Conservation (phyloP, 2,329 filamentous ascomycete species). For the Blastomyces gilchristii region DNA sequence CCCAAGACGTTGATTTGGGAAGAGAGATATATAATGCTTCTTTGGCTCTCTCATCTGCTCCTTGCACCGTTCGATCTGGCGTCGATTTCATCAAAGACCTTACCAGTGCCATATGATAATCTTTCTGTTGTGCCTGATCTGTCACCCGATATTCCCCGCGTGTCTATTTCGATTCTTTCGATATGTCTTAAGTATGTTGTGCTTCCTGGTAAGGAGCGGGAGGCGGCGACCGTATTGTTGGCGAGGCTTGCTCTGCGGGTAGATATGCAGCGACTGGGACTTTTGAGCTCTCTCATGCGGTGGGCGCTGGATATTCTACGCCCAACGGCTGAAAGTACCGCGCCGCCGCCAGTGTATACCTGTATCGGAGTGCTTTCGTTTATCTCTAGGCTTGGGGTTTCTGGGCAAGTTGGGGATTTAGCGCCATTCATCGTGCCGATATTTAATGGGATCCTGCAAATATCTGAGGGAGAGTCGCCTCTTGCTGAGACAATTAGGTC, state of each 20-base stretch:
- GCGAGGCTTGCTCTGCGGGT: conserved; percentile 71
- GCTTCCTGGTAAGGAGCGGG: conserved; percentile 73
- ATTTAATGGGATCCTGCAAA: conserved; percentile 53
- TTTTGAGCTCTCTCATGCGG: conserved; percentile 56
- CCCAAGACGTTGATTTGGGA: conserved; percentile 59
- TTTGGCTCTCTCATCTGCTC: conserved; percentile 78
- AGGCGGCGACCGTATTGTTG: conserved; percentile 73
- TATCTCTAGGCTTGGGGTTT: conserved; percentile 61
- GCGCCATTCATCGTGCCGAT: conserved; percentile 54
- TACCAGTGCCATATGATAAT: conserved; percentile 29
- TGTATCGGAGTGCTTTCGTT: conserved; percentile 73
- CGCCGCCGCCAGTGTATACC: conserved; percentile 55
- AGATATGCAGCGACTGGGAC: conserved; percentile 72
- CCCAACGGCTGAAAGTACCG: conserved; percentile 30
- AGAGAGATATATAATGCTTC: conserved; percentile 72
- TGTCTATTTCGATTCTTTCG: conserved; percentile 60
- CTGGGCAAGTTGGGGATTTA: conserved; percentile 65
- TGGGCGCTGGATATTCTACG: conserved; percentile 60
- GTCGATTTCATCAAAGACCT: conserved; percentile 57
- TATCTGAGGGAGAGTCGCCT: conserved; percentile 44
- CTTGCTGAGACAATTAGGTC: conserved; percentile 49
- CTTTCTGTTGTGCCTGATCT: conserved; percentile 32
- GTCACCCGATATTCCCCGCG: conserved; percentile 53
- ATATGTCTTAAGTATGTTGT: conserved; percentile 62
- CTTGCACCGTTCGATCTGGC: conserved; percentile 83